Conservation (phyloP, 1,139 yeast genomes). For the Ogataea hybrid region DNA sequence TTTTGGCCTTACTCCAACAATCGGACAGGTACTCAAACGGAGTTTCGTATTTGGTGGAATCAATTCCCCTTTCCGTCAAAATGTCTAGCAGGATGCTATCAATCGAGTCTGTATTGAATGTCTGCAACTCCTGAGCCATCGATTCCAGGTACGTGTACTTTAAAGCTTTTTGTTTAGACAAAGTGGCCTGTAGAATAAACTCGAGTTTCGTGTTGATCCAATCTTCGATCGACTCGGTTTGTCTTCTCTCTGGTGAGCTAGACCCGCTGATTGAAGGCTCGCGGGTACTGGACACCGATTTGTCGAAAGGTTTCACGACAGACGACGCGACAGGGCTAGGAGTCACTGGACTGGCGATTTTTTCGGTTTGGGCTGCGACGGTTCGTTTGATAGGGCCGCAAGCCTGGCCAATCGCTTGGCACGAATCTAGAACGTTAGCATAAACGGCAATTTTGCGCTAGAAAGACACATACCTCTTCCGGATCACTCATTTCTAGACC, state of each 20-base stretch:
- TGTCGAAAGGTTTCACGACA: not conserved
- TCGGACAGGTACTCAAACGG: constrained; percentile 49
- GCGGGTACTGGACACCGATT: not conserved
- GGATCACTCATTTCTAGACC: constrained; percentile 14
- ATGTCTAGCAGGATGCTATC: constrained; percentile 56
- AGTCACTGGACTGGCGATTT: constrained; percentile 2
- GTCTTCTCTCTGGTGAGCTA: not conserved
- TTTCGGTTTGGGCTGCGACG: constrained; percentile 5
- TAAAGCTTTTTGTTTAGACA: constrained; percentile 10
- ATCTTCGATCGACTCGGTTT: constrained; percentile 17
- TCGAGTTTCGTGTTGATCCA: constrained; percentile 39
- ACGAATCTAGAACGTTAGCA: constrained; percentile 22
- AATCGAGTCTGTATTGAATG: constrained; percentile 20
- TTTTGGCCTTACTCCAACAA: constrained; percentile 42
- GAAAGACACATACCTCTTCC: constrained; percentile 17
- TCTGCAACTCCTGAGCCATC: constrained; percentile 32
- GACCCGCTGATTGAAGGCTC: not conserved
- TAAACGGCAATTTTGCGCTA: not conserved
- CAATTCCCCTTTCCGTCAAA: constrained; percentile 51
- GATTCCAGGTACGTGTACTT: constrained; percentile 37
- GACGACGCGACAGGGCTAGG: not conserved
- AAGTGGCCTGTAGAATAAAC: constrained; percentile 42
- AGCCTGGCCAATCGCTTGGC: constrained; percentile 27
- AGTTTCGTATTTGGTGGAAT: constrained; percentile 20
- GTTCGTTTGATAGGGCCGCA: constrained; percentile 12